Conservation (phyloP, 495 filamentous ascomycete species). For the Hyaloscypha bicolor region DNA sequence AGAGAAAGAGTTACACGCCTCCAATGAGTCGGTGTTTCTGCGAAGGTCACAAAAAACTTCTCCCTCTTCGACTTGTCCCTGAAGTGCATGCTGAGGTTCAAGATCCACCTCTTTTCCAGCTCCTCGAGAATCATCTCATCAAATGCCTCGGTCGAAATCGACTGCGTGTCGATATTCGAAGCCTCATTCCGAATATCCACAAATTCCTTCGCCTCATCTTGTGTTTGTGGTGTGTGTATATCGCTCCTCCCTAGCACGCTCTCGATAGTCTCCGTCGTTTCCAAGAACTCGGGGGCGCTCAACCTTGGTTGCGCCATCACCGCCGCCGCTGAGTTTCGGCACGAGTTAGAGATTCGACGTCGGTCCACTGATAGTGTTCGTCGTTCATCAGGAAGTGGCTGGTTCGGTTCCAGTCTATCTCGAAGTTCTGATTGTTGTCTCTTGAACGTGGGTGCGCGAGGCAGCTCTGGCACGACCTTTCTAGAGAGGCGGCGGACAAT, state of each 20-base stretch:
- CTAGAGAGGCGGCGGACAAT: slow-evolving; percentile 60
- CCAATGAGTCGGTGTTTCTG: slow-evolving; percentile 77
- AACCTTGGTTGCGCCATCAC: slow-evolving; percentile 17
- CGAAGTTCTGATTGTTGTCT: slow-evolving; percentile 79
- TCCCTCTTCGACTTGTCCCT: slow-evolving; percentile 91
- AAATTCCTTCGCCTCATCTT: slow-evolving; percentile 24
- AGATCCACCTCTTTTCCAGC: slow-evolving; percentile 87
- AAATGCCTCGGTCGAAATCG: slow-evolving; percentile 51
- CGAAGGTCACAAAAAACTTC: slow-evolving; percentile 98
- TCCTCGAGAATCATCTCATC: slow-evolving; percentile 73
- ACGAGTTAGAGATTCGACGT: slow-evolving; percentile 12
- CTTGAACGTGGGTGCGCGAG: slow-evolving; percentile 74
- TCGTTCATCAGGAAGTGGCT: slow-evolving; percentile 62
- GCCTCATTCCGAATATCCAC: slow-evolving; percentile 25
- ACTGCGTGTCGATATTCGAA: slow-evolving; percentile 35
- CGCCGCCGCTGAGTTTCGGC: slow-evolving; percentile 22
- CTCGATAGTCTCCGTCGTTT: slow-evolving; percentile 24
- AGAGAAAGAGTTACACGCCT: slow-evolving; percentile 89
- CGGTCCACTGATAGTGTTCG: slow-evolving; percentile 74
- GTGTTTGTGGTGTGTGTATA: slow-evolving; percentile 4
- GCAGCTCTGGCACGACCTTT: slow-evolving; percentile 77
- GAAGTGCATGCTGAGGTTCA: slow-evolving; percentile 99
- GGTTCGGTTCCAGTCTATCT: slow-evolving; percentile 66
- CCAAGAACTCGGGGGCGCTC: slow-evolving; percentile 30
- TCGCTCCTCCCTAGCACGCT: slow-evolving; percentile 11